Evolutionary conservation across 2,329 filamentous ascomycete genomes (phyloP), one percentile per base, ranked within the genome.

Genomic region (Zymoseptoria crescenta): DNA sequence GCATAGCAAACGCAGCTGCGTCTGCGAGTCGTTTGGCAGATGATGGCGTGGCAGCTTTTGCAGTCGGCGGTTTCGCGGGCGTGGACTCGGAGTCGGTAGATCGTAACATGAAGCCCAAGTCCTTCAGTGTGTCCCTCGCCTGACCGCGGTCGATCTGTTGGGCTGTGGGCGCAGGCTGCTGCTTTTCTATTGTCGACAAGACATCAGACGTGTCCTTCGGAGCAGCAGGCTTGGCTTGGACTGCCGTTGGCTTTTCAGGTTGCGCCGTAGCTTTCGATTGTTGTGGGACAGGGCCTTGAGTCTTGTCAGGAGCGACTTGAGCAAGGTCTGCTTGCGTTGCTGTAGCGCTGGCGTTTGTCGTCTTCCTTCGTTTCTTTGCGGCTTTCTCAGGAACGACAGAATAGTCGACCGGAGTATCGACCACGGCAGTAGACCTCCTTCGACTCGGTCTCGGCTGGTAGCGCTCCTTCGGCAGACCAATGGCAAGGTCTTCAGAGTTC

Each of bases 331-430:
- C 1, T 16, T 57, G 24, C 45, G 29, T 9, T 8, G 30, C 54
- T 8, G 52, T 35, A 54, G 49, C 19, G 10, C 9, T 56, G 10
- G 54, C 49, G 56, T n/a, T 21, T 8, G 56, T 58, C 2, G 67
- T 72, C 59, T 72, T 72, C 20, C 74, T 73, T 59, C 78, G 73
- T 65, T 77, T 80, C 20, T 70, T 75, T 4, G 59, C 64, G 13
- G 68, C 65, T 70, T 76, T 73, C 75, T 80, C 69, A 61, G 76
- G 59, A 59, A 62, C 52, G 60, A 73, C 64, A 60, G 74, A 67
- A 59, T 63, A 69, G 62, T 73, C 71, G 57, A 67, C 64, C 2
- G 64, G 53, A 45, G 68, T 63, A 20, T 72, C 66, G 1, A 65
- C n/a, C 27, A 67, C 41, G 8, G 59, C 55, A 10, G 66, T 71